Evolutionary conservation across 2,329 filamentous ascomycete genomes (phyloP).

Genomic region (Colletotrichum echinochloae): DNA sequence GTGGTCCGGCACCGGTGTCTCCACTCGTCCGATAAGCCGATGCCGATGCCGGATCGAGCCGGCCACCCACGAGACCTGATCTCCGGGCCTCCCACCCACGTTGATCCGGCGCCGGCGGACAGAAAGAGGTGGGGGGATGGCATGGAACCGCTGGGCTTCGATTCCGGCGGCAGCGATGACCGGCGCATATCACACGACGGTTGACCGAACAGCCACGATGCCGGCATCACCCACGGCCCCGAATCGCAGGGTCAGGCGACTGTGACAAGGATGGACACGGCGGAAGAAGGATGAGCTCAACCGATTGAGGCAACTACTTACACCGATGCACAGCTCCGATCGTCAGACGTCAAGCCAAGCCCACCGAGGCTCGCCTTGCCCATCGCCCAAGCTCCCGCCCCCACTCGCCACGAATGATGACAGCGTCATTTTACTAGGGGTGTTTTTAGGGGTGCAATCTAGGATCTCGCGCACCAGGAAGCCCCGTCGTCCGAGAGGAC

Average conservation of each 20-base stretch:
- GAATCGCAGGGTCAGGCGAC: background rate
- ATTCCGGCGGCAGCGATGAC: background rate
- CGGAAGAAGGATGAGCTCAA: background rate
- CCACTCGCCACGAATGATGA: background rate
- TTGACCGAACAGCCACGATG: background rate
- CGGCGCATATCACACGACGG: no score
- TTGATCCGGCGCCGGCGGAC: background rate
- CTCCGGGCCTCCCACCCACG: background rate
- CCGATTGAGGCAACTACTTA: background rate
- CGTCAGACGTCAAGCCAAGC: background rate
- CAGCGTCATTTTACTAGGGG: background rate
- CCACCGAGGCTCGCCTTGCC: background rate
- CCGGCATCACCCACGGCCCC: background rate
- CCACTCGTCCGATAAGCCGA: background rate
- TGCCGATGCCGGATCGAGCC: background rate
- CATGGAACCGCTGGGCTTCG: background rate
- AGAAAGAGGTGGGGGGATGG: background rate
- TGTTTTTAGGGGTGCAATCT: background rate
- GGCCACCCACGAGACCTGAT: background rate
- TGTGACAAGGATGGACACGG: background rate
- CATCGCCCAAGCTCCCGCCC: background rate
- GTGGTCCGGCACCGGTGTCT: background rate
- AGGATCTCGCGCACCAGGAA: background rate
- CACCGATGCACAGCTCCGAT: conserved; percentile 6
- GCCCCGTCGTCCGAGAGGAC: background rate